A percentile compares a stretch with the other conserved stretches of the same genome.
phyloP scores from a whole-genome alignment of 176 grass and related monocot genomes.

The Hordeum marinum region DNA sequence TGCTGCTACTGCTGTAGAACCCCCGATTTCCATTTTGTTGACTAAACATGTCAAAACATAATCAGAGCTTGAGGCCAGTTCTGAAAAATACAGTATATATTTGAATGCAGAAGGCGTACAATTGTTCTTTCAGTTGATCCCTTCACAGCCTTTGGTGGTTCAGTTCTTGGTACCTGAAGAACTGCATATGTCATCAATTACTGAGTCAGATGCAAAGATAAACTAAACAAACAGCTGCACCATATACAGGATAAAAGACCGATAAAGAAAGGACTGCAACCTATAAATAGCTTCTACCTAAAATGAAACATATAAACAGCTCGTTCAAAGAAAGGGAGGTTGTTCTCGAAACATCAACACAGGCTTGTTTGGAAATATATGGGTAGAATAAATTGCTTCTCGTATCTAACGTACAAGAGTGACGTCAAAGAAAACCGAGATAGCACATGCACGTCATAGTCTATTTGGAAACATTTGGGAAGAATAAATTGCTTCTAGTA shows the following conservation, averaged over 20 bases:
- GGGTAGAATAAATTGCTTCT: background rate
- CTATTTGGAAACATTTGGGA: background rate
- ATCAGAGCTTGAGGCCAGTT: background rate
- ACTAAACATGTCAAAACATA: background rate
- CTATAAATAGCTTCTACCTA: background rate
- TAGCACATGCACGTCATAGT: background rate
- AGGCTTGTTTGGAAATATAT: background rate
- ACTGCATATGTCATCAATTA: constrained; percentile 25
- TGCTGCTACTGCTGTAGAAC: background rate
- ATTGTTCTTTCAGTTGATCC: constrained; percentile 7
- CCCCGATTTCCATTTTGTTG: background rate
- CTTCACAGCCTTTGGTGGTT: constrained; percentile 3
- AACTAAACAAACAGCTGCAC: constrained; percentile 7
- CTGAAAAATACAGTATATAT: constrained; percentile 19
- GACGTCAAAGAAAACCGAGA: background rate
- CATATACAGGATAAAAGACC: background rate
- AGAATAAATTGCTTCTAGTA: background rate
- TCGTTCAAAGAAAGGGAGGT: background rate
- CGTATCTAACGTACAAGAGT: background rate
- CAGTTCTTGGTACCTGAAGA: constrained; percentile 26
- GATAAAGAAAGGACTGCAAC: background rate
- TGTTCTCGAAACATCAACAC: background rate
- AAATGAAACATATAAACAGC: background rate
- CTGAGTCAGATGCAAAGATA: constrained; percentile 14
- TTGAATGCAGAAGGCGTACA: constrained; percentile 33